phyloP scores from a whole-genome alignment of 192 early-diverging fungal genomes.

The Phlyctochytrium planicorne region DNA sequence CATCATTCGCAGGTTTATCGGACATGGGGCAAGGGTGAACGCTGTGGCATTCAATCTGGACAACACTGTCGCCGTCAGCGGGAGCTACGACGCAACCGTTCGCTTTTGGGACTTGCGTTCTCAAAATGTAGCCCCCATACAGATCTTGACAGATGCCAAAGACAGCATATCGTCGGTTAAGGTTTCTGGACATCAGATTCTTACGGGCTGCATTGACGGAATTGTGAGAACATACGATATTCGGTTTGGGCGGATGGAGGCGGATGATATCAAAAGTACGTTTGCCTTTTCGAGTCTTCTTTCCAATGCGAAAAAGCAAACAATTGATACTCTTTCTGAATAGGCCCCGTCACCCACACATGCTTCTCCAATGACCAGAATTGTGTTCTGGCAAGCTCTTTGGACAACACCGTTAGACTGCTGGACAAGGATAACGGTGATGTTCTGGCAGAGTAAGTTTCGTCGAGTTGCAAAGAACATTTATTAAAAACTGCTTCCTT shows the following conservation, averaged over 20 bases:
- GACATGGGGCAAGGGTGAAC: constrained; percentile 84
- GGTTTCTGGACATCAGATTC: constrained; percentile 68
- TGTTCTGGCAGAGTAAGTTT: constrained; percentile 68
- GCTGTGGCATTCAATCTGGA: constrained; percentile 78
- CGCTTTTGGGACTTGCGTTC: constrained; percentile 70
- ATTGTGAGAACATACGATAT: constrained; percentile 82
- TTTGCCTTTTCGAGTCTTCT: constrained; percentile 58
- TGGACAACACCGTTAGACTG: constrained; percentile 80
- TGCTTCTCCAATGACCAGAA: constrained; percentile 64
- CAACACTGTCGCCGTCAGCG: constrained; percentile 76
- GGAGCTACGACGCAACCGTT: constrained; percentile 75
- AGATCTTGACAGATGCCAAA: constrained; percentile 78
- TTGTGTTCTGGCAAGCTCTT: constrained; percentile 70
- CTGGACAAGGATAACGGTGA: constrained; percentile 78
- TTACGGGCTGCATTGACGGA: constrained; percentile 85
- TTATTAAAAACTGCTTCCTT: background rate
- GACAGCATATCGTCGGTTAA: constrained; percentile 82
- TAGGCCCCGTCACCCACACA: constrained; percentile 77
- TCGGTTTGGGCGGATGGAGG: constrained; percentile 65
- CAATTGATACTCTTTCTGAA: no score
- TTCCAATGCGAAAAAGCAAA: no score
- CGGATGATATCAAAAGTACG: constrained; percentile 75
- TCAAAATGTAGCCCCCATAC: constrained; percentile 62
- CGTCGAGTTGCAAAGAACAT: background rate
- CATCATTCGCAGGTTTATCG: constrained; percentile 70